phyloP scores from a whole-genome alignment of 2,329 filamentous ascomycete species.

The Arthrobotrys pseudoclavata region DNA sequence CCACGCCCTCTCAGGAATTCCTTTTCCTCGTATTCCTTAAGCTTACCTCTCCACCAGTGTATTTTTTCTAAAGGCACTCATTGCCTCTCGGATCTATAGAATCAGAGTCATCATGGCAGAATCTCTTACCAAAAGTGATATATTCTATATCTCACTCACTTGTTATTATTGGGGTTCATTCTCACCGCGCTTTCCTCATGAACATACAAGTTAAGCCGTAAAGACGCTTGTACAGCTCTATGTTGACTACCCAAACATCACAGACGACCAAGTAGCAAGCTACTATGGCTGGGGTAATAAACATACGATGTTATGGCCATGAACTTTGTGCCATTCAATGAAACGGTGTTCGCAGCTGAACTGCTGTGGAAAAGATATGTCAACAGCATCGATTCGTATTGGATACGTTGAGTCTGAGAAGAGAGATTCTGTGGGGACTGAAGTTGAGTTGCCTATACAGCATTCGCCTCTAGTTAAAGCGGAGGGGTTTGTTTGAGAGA shows the following conservation, averaged over 20 bases:
- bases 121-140: conserved; percentile 35
- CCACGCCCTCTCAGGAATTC: not conserved
- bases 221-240: conserved; percentile 40
- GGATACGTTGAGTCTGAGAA: conserved; percentile 35
- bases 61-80: not conserved
- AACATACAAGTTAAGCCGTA: conserved; percentile 34
- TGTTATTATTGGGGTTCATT: conserved; percentile 51
- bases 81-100: not conserved
- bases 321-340: conserved; percentile 46
- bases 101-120: conserved; percentile 12
- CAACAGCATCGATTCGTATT: conserved; percentile 21
- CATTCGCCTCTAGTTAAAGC: not conserved
- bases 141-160: conserved; percentile 34
- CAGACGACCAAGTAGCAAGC: conserved; percentile 43
- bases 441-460: conserved; percentile 42
- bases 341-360: conserved; percentile 30
- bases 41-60: no score
- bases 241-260: conserved; percentile 32
- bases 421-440: conserved; percentile 6
- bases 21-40: no score
- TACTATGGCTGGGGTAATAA: conserved; percentile 45
- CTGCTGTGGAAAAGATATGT: conserved; percentile 22
- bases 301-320: conserved; percentile 42
- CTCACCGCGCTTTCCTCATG: conserved; percentile 29
- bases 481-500: conserved; percentile 27